Percentiles rank a stretch among this genome's conserved stretches.
Conservation (phyloP, 768 basidiomycete species). For the Naganishia kalamii region DNA sequence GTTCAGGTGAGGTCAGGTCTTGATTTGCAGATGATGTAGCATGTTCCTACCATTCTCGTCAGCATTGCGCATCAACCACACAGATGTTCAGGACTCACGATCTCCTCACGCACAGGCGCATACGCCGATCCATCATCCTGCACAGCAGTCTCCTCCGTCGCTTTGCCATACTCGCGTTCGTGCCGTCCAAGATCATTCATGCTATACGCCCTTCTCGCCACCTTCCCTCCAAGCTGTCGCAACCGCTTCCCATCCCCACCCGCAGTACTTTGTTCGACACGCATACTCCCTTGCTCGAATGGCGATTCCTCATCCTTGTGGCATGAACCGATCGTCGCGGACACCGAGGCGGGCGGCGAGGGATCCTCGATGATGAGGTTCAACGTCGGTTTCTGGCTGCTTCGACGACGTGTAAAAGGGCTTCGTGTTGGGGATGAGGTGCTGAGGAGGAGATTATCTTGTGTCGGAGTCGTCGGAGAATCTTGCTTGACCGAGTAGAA, state of each 20-base stretch:
- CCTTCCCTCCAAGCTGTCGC: neutral
- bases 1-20: too few relatives aligned
- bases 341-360: neutral
- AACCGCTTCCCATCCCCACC: neutral
- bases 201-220: neutral
- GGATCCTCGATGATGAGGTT: slow-evolving; percentile 3
- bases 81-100: too few relatives aligned
- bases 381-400: neutral
- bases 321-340: too few relatives aligned
- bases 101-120: too few relatives aligned
- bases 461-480: too few relatives aligned
- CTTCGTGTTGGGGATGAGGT: neutral
- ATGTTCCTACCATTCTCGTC: too few relatives aligned
- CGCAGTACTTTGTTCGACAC: neutral
- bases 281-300: neutral
- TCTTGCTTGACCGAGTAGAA: too few relatives aligned
- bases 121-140: too few relatives aligned
- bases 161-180: neutral
- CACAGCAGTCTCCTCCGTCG: too few relatives aligned
- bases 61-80: too few relatives aligned
- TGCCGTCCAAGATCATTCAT: neutral
- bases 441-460: neutral
- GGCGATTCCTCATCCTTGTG: neutral
- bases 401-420: neutral
- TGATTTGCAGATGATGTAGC: too few relatives aligned